Evolutionary conservation across 306 rosid genomes (phyloP), one percentile per base, ranked within the genome.

Genomic region (Astragalus membranaceus): DNA sequence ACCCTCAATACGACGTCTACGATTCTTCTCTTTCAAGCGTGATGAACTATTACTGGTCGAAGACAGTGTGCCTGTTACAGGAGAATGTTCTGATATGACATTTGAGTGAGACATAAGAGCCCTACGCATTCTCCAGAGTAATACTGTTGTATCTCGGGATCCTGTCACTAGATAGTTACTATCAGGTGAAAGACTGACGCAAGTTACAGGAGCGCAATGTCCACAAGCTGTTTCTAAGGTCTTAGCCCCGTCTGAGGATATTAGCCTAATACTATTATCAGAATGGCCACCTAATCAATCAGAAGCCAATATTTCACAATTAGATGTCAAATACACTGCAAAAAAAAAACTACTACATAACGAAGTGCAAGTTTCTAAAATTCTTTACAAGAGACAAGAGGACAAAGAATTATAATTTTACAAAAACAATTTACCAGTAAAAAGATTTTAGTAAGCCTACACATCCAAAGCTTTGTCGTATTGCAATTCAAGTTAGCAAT

Each of bases 181-280:
- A 80, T 94, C 91, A 6, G 89, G 88, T 60, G 99, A 94, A 69
- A 94, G 89, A 55, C 91, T 81, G 11, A 91, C 84, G 85, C 97
- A 91, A 30, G 99, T 91, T 51, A 91, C 97, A n/a, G 99, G 96
- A 75, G 97, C 96, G 78, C 97, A 86, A 67, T 94, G 99, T n/a
- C 82, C 97, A 77, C 70, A 84, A 32, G 97, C 99, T 57, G 95
- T 91, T 84, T 94, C 99, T 60, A 94, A 59, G 66, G 99, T 91
- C 86, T 82, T 91, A 73, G 97, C 97, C 70, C 95, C 95, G 58
- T 89, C 99, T 11, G 91, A 82, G 62, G 97, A 94, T 76, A 94
- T 75, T 60, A 94, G 70, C 82, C 81, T 91, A 77, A 94, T 83
- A 81, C 97, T 84, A 77, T 86, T 88, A 80, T 94, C 99, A 61